A percentile compares a stretch with the other conserved stretches of the same genome.
These are phyloP conservation scores for Nicotiana benthamiana DNA, from an alignment of 257 asterid genomes.

Conservation along the genomic window DNA sequence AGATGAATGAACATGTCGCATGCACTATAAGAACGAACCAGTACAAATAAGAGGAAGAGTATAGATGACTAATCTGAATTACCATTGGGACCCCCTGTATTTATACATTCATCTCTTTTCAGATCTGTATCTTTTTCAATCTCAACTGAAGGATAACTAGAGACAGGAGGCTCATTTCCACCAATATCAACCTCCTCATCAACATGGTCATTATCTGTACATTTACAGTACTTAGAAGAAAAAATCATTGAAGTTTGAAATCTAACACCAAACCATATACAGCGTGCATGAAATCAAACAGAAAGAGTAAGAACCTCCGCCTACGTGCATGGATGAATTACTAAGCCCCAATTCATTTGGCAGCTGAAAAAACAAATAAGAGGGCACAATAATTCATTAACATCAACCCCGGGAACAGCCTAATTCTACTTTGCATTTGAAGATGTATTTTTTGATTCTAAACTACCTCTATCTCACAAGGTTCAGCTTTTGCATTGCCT, in stretches of 20 bases:
- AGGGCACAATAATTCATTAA: neutral
- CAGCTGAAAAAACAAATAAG: conserved; percentile 44
- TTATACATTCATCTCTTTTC: conserved; percentile 33
- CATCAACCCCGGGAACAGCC: neutral
- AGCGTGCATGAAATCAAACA: conserved; percentile 8
- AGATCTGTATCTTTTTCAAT: conserved; percentile 45
- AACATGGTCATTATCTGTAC: conserved; percentile 41
- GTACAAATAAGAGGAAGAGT: neutral
- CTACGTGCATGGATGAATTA: conserved; percentile 76
- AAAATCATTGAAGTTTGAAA: neutral
- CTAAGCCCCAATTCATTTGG: conserved; percentile 82
- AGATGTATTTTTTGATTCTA: neutral
- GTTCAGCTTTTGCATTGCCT: conserved; percentile 43
- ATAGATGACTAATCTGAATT: conserved; percentile 9
- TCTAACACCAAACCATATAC: neutral
- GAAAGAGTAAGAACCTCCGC: conserved; percentile 52
- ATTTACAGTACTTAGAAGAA: conserved; percentile 12
- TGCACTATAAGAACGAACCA: neutral
- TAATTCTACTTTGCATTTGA: neutral
- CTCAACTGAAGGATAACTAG: conserved; percentile 58
- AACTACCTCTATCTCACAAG: conserved; percentile 79
- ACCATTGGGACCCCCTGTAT: conserved; percentile 35
- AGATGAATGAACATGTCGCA: neutral
- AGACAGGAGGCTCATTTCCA: conserved; percentile 72
- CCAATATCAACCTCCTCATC: conserved; percentile 85